Conservation (phyloP, 208 protist genomes). For the Blastocrithidia nonstop region DNA sequence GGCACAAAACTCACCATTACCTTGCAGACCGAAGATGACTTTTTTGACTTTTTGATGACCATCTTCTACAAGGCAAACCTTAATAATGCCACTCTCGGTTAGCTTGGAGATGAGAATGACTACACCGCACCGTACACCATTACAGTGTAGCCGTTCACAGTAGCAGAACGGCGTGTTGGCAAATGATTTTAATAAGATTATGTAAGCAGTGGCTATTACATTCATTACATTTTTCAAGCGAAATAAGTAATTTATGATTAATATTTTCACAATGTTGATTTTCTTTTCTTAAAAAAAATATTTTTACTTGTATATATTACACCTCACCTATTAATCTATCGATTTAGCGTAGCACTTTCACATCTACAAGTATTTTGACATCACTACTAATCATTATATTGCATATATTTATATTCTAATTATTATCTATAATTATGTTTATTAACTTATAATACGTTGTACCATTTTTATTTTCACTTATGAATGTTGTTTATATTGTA, state of each 20-base stretch:
- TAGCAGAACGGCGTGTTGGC: constrained; percentile 34
- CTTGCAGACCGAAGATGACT: constrained; percentile 54
- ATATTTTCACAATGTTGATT: too few relatives aligned
- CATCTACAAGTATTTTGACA: too few relatives aligned
- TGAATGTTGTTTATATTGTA: too few relatives aligned
- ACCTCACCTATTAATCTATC: too few relatives aligned
- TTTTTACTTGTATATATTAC: too few relatives aligned
- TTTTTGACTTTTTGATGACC: constrained; percentile 69
- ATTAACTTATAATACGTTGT: too few relatives aligned
- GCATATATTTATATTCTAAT: too few relatives aligned
- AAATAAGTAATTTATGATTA: not conserved
- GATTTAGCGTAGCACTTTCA: too few relatives aligned
- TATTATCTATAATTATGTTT: too few relatives aligned
- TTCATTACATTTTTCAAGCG: not conserved
- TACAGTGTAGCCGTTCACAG: constrained; percentile 60
- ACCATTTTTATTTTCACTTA: constrained; percentile 6
- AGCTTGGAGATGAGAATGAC: constrained; percentile 51
- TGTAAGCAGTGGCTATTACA: not conserved
- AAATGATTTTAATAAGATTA: constrained; percentile 44
- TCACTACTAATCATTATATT: too few relatives aligned
- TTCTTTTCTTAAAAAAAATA: too few relatives aligned
- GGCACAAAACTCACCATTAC: constrained; percentile 42
- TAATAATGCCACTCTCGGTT: constrained; percentile 23
- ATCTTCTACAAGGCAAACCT: constrained; percentile 65
- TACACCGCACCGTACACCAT: constrained; percentile 68